Evolutionary conservation across 2,329 filamentous ascomycete genomes (phyloP), one percentile per base, ranked within the genome.

Genomic region (Aspergillus glaucus): DNA sequence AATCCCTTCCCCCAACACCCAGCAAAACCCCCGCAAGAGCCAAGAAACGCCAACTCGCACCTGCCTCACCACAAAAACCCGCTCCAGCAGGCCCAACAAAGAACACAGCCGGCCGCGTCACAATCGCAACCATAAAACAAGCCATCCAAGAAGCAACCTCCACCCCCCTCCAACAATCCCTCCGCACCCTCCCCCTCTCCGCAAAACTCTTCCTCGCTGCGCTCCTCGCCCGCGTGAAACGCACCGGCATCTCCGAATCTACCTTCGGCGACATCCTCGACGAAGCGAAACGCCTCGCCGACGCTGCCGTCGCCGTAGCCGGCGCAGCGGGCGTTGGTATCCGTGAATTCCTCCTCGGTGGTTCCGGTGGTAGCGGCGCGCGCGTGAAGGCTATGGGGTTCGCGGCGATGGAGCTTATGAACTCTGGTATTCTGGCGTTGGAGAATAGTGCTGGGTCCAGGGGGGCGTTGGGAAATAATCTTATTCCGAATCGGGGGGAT

Each of bases 131-230:
- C 3, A 87, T 97, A 66, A 95, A 95, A 68, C 84, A 88, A 63
- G 93, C 93, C 32, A 97, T 98, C 68, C 88, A 87, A 61, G 93
- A 98, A 72, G 91, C 92, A 4, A 97, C 92, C 0, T 90, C 87
- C 3, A 95, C 88, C 49, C 93, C 93, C 2, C 75, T 96, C 50
- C 92, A 96, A 64, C 88, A 93, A 65, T 90, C 90, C 62, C 79
- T 98, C 32, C 86, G 89, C 44, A 80, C 84, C 15, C 79, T 97
- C 19, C 88, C 93, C 0, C 78, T 96, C 39, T 80, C 85, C 22
- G 84, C 86, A 10, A 96, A 96, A 63, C 75, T 97, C 32, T 84
- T 97, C 57, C 81, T 98, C 46, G 85, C 88, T 1, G 89, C 90
- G 6, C 75, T 98, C 14, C 71, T 96, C 34, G 80, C 88, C 24